Base-by-base conservation (phyloP, 495 filamentous ascomycete species). In the Cercophora samala region DNA sequence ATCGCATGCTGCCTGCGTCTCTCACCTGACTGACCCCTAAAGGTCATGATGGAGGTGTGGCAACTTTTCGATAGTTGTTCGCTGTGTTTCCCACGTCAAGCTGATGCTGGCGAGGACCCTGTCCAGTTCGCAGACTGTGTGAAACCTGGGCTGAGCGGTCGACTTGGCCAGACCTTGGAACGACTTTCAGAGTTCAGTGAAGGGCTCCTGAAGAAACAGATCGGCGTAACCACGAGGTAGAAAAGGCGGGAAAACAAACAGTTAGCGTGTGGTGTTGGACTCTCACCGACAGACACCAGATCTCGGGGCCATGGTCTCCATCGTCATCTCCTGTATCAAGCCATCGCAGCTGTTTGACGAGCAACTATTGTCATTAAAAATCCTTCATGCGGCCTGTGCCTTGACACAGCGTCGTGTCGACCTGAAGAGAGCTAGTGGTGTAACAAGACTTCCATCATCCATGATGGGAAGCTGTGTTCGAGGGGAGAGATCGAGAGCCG, bases 401-500 rank as follows among this genome's bases (percentile, higher is more conserved):
- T 46, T 46, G 37, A 46, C 37, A 46, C 4, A 3, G 29, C 29
- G 29, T 32, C 29, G 29, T 32, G 29, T 32, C 8, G 29, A 32
- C 29, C 3, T 32, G 29, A 32, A 32, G 29, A 32, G 29, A 32
- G 29, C 29, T 32, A 32, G 29, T 32, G 37, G 37, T 46, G 37
- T 46, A 46, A 46, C 37, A 23, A 56, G 22, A 56, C 9, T 56
- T 18, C n/a, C n/a, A n/a, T n/a, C n/a, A n/a, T n/a, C n/a, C n/a
- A n/a, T n/a, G n/a, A n/a, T n/a, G n/a, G 13, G 18, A 23, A 56
- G 53, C n/a, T 19, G 53, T 19, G 53, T 21, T 56, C 53, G 22
- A 19, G n/a, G 53, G 22, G 53, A 21, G 53, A 56, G 53, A 56
- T 56, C 53, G n/a, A 56, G 53, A 21, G 60, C 15, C n/a, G 60